Conservation (phyloP, 2,329 filamentous ascomycete species). For the Pseudocercospora musae region DNA sequence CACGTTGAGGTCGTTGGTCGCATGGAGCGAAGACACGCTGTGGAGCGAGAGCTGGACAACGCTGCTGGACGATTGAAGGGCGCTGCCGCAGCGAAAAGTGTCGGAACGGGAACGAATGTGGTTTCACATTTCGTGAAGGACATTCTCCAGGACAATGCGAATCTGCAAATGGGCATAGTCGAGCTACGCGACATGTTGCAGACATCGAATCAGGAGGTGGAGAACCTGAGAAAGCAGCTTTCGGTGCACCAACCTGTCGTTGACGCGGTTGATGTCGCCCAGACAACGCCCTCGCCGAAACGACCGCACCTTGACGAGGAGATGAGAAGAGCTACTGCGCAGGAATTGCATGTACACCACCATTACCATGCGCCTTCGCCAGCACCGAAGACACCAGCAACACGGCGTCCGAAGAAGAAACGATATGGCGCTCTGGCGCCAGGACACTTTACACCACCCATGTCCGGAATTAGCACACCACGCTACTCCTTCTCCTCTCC, state of each 20-base stretch:
- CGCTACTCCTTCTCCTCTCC: constrained; percentile 44
- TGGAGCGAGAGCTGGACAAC: constrained; percentile 77
- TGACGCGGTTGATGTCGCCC: constrained; percentile 31
- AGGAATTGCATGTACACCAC: constrained; percentile 88
- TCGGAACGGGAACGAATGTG: constrained; percentile 60
- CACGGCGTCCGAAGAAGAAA: constrained; percentile 64
- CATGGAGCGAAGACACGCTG: constrained; percentile 77
- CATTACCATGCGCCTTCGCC: constrained; percentile 70
- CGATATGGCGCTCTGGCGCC: constrained; percentile 59
- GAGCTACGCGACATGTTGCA: constrained; percentile 88
- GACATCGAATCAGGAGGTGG: constrained; percentile 91
- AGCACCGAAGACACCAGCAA: constrained; percentile 35
- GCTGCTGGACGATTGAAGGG: constrained; percentile 79
- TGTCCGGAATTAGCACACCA: constrained; percentile 37
- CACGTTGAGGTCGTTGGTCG: constrained; percentile 77
- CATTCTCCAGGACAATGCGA: constrained; percentile 91
- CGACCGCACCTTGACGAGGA: constrained; percentile 63
- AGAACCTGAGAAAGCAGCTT: constrained; percentile 77
- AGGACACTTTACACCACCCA: constrained; percentile 45
- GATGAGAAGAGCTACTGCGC: constrained; percentile 58
- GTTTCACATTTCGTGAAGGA: constrained; percentile 97
- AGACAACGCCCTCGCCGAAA: constrained; percentile 5
- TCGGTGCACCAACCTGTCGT: constrained; percentile 70
- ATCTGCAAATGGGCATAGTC: constrained; percentile 83
- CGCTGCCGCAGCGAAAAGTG: constrained; percentile 67